Base-by-base conservation (phyloP, 352 stramenopile genomes). In the Phytophthora palmivora region DNA sequence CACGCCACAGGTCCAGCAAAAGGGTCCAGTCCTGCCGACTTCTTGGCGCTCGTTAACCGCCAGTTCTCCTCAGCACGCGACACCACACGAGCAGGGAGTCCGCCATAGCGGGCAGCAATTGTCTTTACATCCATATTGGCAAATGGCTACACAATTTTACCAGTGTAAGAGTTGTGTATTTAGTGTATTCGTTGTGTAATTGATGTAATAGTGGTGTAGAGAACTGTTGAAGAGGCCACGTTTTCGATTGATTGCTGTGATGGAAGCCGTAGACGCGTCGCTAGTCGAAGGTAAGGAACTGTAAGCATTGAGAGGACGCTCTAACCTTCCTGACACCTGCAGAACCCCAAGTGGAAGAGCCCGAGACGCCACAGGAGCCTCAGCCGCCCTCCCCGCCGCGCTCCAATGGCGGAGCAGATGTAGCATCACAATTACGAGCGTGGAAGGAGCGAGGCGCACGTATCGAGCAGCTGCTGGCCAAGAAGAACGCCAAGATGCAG, bases 401-500 rank as follows among this genome's bases (percentile, higher is more conserved):
- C 22, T 73, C 63, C 10, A 72, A 63, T 71, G 58, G 58, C 33
- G 58, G 36, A 30, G 32, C 24, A 6, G 68, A 77, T 24, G 44
- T 60, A 1, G 22, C 19, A 3, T 44, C 44, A 62, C 78, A 89
- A 41, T 39, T 92, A 12, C 65, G 68, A 3, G 67, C 60, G 19
- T 91, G 76, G 71, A 87, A 91, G 55, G 84, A 94, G 61, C 72
- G 84, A 3, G 76, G 72, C 45, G 56, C 59, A 6, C 79, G 78
- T 0, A 79, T 91, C 56, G 84, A 94, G 52, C 30, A 81, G 53
- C 61, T 94, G 43, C 60, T 94, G 19, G 67, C 73, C 9, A 89
- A 90, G 64, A 86, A 91, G 53, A 91, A 75, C 49, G 75, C 77
- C 36, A 87, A 78, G 53, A 83, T 92, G 28, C 76, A 92, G 51